Evolutionary conservation across 2,329 filamentous ascomycete species (phyloP).

Genomic region (Gremmenia infestans): DNA sequence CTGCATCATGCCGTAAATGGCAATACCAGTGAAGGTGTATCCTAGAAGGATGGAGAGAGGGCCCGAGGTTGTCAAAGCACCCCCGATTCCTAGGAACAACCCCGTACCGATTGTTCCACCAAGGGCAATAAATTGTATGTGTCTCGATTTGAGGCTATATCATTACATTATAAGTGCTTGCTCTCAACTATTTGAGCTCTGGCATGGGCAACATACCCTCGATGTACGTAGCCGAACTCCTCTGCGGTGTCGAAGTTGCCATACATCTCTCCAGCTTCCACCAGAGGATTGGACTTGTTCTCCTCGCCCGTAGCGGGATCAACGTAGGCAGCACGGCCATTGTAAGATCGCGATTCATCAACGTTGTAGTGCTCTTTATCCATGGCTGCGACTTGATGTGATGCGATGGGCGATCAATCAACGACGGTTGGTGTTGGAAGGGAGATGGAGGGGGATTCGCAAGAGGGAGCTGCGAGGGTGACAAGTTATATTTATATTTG

Average conservation of each 20-base stretch:
- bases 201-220: conserved; percentile 35
- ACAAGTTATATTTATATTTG: conserved; percentile 8
- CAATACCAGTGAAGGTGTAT: conserved; percentile 47
- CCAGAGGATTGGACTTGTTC: conserved; percentile 30
- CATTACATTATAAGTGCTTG: conserved; percentile 1
- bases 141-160: conserved; percentile 38
- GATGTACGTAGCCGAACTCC: conserved; percentile 45
- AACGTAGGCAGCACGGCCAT: conserved; percentile 18
- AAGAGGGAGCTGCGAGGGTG: neutral
- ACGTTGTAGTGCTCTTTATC: conserved; percentile 25
- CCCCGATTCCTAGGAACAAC: conserved; percentile 50
- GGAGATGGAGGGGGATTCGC: conserved; percentile 3
- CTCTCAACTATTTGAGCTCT: neutral
- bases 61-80: conserved; percentile 48
- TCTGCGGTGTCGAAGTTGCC: conserved; percentile 46
- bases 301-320: conserved; percentile 22
- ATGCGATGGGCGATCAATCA: neutral
- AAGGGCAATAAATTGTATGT: conserved; percentile 56
- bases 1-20: conserved; percentile 46
- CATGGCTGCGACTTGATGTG: conserved; percentile 12
- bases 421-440: conserved; percentile 2
- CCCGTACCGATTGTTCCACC: conserved; percentile 53
- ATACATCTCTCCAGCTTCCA: conserved; percentile 48
- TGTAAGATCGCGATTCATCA: conserved; percentile 16
- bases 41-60: conserved; percentile 48